Conservation (phyloP, 768 basidiomycete species). For the Roridomyces roridus region DNA sequence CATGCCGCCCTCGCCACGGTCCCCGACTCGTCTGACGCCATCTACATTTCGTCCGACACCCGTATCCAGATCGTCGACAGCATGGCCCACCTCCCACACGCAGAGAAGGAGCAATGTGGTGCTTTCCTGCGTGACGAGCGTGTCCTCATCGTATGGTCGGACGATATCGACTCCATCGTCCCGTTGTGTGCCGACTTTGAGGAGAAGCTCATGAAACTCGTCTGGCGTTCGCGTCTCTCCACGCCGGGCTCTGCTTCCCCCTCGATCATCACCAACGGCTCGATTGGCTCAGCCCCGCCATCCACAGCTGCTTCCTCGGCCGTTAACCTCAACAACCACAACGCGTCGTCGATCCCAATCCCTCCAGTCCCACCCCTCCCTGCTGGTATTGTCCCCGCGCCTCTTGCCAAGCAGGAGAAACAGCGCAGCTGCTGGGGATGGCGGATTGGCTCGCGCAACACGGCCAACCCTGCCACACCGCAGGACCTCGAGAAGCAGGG, state of each 20-base stretch:
- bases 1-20: constrained; percentile 77
- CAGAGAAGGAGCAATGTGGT: constrained; percentile 91
- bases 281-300: constrained; percentile 43
- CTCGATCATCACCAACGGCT: constrained; percentile 43
- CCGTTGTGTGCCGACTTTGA: constrained; percentile 77
- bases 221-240: constrained; percentile 56
- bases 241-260: constrained; percentile 35
- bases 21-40: constrained; percentile 60
- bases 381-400: constrained; percentile 38
- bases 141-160: constrained; percentile 85
- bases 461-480: constrained; percentile 30
- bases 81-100: constrained; percentile 68
- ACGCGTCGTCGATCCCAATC: too few relatives aligned
- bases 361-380: constrained; percentile 31
- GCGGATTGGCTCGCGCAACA: constrained; percentile 47
- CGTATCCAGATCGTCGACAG: constrained; percentile 87
- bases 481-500: constrained; percentile 57
- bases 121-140: constrained; percentile 91
- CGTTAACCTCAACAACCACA: constrained; percentile 57
- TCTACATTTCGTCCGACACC: constrained; percentile 80
- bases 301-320: constrained; percentile 61
- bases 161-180: constrained; percentile 81
- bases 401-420: constrained; percentile 32
- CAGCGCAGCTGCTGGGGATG: constrained; percentile 45
- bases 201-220: constrained; percentile 64